These are phyloP conservation scores for Oryza rufipogon DNA, from an alignment of 176 grass and related monocot species.

Conservation along the genomic window DNA sequence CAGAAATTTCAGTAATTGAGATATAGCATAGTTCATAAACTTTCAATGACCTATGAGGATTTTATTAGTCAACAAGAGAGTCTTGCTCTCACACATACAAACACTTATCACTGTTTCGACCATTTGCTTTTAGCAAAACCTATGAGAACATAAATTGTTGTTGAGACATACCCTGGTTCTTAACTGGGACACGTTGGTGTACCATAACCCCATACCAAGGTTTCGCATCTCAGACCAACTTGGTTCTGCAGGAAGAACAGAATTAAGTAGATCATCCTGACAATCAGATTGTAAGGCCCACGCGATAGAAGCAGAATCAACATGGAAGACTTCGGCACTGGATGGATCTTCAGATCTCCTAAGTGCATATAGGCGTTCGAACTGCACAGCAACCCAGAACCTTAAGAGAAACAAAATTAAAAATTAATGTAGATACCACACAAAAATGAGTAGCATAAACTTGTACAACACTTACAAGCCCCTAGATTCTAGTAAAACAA, in stretches of 20 bases:
- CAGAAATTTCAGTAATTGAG: conserved; percentile 10
- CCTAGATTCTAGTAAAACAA: conserved; percentile 20
- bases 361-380: conserved; percentile 56
- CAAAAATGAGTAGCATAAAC: conserved; percentile 28
- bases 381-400: conserved; percentile 95
- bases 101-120: neutral
- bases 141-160: conserved; percentile 27
- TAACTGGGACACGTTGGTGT: conserved; percentile 75
- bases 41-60: neutral
- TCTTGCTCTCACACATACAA: neutral
- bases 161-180: conserved; percentile 69
- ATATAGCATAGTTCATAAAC: neutral
- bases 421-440: conserved; percentile 28
- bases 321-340: conserved; percentile 41
- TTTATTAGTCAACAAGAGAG: conserved; percentile 24
- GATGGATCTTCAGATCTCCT: conserved; percentile 47
- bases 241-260: conserved; percentile 71
- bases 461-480: conserved; percentile 19
- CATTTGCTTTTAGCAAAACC: conserved; percentile 13
- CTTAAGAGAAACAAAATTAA: conserved; percentile 65
- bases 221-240: conserved; percentile 86
- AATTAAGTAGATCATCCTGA: conserved; percentile 96
- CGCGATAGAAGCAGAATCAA: conserved; percentile 74
- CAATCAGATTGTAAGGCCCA: conserved; percentile 97
- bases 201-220: conserved; percentile 89